Evolutionary conservation across 2,329 filamentous ascomycete species (phyloP).

Genomic region (Calonectria hongkongensis): DNA sequence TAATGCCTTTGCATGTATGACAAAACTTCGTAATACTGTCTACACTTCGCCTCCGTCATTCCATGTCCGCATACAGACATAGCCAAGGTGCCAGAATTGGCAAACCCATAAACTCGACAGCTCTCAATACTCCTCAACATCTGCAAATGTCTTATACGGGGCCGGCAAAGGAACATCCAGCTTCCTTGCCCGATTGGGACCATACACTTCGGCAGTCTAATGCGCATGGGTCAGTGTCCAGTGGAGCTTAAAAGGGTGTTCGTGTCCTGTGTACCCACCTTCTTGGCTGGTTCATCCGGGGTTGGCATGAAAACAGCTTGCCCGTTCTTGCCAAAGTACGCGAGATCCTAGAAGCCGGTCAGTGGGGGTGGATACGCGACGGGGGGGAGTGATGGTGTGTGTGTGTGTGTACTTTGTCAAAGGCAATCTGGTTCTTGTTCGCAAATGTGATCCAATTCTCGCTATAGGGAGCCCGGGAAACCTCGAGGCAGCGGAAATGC

Average conservation of each 20-base stretch:
- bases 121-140: slow-evolving; percentile 30
- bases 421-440: slow-evolving; percentile 34
- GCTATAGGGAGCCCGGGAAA: slow-evolving; percentile 25
- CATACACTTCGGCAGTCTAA: slow-evolving; percentile 27
- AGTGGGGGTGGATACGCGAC: not conserved
- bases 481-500: slow-evolving; percentile 34
- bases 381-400: not conserved
- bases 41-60: not conserved
- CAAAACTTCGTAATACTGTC: not conserved
- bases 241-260: slow-evolving; percentile 1
- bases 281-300: slow-evolving; percentile 30
- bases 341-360: slow-evolving; percentile 16
- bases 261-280: slow-evolving; percentile 22
- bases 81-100: not conserved
- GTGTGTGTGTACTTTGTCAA: slow-evolving; percentile 22
- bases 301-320: slow-evolving; percentile 34
- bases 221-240: slow-evolving; percentile 6
- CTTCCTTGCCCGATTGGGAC: slow-evolving; percentile 23
- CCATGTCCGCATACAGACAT: too few relatives aligned
- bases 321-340: slow-evolving; percentile 31
- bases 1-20: not conserved
- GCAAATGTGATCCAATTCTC: slow-evolving; percentile 37
- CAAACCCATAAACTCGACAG: not conserved
- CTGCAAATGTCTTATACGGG: slow-evolving; percentile 25
- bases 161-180: slow-evolving; percentile 21